A percentile compares a stretch with the other conserved stretches of the same genome.
Evolutionary conservation across 371 early-diverging fungal species (phyloP).

Genomic region (Smittium mucronatum): DNA sequence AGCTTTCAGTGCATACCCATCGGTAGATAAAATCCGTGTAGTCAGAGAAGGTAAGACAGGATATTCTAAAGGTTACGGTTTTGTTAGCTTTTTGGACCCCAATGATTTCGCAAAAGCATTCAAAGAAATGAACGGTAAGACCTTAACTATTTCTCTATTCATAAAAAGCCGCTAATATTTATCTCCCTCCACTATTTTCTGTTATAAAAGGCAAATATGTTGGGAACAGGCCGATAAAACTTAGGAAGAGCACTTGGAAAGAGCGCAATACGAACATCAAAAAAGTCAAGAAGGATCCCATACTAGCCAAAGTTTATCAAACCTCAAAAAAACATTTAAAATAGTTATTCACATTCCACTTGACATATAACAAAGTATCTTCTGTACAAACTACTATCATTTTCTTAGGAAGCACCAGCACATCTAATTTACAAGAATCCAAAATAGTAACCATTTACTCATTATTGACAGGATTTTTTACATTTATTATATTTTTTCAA

Average conservation of each 20-base stretch:
- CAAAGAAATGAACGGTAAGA: conserved; percentile 66
- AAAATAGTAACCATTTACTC: no score
- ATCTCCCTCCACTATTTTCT: background rate
- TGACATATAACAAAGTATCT: no score
- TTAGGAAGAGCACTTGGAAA: conserved; percentile 87
- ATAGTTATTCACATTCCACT: no score
- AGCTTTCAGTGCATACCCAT: conserved; percentile 54
- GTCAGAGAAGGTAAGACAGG: conserved; percentile 61
- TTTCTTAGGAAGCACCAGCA: no score
- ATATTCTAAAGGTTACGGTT: conserved; percentile 68
- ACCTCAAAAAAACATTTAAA: conserved; percentile 9
- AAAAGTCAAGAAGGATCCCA: conserved; percentile 24
- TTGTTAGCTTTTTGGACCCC: conserved; percentile 60
- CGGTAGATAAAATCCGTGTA: conserved; percentile 60
- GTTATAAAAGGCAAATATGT: conserved; percentile 72
- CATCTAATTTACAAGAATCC: no score
- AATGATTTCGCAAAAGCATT: conserved; percentile 67
- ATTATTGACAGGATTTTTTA: no score
- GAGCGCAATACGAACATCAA: conserved; percentile 72
- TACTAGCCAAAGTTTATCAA: conserved; percentile 1
- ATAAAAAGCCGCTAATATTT: background rate
- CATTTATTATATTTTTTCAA: no score
- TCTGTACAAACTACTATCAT: no score
- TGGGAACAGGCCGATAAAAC: conserved; percentile 85
- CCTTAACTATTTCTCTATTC: conserved; percentile 41